Percentiles rank a stretch among this genome's conserved stretches.
phyloP scores from a whole-genome alignment of 495 filamentous ascomycete genomes.

The Hypoxylon cercidicola region DNA sequence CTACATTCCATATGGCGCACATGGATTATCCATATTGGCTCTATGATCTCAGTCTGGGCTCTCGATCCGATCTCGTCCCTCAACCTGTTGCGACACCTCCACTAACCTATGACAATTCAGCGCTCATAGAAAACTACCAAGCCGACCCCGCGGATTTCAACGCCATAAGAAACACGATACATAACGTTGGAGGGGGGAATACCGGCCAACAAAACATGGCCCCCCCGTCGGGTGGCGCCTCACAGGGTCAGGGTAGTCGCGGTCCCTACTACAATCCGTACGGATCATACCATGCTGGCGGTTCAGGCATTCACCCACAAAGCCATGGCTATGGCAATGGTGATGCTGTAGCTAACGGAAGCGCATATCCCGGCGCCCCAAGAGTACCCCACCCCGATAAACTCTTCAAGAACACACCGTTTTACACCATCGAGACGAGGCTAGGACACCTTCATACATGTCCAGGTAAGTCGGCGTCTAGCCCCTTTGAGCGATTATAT shows the following conservation, averaged over 20 bases:
- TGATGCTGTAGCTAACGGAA: slow-evolving; percentile 27
- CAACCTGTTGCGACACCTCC: neutral
- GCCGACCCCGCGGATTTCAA: slow-evolving; percentile 27
- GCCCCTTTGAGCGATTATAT: slow-evolving; percentile 2
- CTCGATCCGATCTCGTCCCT: neutral
- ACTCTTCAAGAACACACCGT: slow-evolving; percentile 81
- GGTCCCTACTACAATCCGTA: slow-evolving; percentile 30
- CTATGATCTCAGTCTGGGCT: too few species aligned
- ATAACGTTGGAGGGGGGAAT: slow-evolving; percentile 11
- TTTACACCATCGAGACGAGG: slow-evolving; percentile 71
- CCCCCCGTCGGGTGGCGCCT: slow-evolving; percentile 23
- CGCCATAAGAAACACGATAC: slow-evolving; percentile 35
- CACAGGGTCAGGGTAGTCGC: slow-evolving; percentile 24
- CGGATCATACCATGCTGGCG: slow-evolving; percentile 21
- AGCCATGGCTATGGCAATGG: slow-evolving; percentile 16
- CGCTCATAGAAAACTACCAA: slow-evolving; percentile 34
- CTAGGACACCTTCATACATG: slow-evolving; percentile 72
- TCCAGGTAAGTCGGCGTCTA: slow-evolving; percentile 65
- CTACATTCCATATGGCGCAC: neutral
- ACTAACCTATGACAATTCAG: slow-evolving; percentile 18
- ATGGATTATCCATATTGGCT: too few species aligned
- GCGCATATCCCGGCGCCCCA: slow-evolving; percentile 25
- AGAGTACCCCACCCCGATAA: slow-evolving; percentile 47
- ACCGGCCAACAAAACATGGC: slow-evolving; percentile 29
- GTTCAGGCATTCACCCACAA: slow-evolving; percentile 14